Evolutionary conservation across 768 basidiomycete genomes (phyloP).

Genomic region (Baorangia bicolor): DNA sequence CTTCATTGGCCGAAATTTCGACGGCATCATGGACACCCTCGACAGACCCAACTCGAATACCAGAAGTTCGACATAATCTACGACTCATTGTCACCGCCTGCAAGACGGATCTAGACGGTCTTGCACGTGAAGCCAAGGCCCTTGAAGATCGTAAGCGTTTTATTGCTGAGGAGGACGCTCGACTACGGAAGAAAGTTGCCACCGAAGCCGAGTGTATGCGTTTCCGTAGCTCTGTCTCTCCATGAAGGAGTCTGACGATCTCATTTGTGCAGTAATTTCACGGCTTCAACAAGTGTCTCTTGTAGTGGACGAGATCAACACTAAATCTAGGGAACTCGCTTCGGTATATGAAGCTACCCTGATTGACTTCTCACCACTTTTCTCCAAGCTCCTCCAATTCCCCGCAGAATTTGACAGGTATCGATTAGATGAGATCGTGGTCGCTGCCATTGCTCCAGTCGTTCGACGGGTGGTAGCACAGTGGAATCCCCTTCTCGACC

Average conservation of each 20-base stretch:
- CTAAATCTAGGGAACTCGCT: constrained; percentile 61
- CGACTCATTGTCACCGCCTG: constrained; percentile 82
- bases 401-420: constrained; percentile 74
- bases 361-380: constrained; percentile 67
- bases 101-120: constrained; percentile 80
- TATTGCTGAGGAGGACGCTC: constrained; percentile 65
- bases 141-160: constrained; percentile 79
- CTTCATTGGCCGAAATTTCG: constrained; percentile 78
- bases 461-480: constrained; percentile 67
- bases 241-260: constrained; percentile 4
- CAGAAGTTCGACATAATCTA: constrained; percentile 96
- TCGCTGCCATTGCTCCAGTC: constrained; percentile 85
- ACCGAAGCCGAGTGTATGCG: constrained; percentile 75
- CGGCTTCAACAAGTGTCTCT: constrained; percentile 76
- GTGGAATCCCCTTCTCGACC: constrained; percentile 87
- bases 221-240: background rate
- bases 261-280: constrained; percentile 56
- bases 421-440: constrained; percentile 85
- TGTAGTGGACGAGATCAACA: constrained; percentile 68
- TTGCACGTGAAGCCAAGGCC: constrained; percentile 86
- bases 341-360: constrained; percentile 70
- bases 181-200: constrained; percentile 65
- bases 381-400: constrained; percentile 75
- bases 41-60: constrained; percentile 83
- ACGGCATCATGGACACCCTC: constrained; percentile 83